Percentiles rank a stretch among this genome's conserved stretches.
Evolutionary conservation across 768 basidiomycete genomes (phyloP).

Genomic region (Daedaleopsis nitida): DNA sequence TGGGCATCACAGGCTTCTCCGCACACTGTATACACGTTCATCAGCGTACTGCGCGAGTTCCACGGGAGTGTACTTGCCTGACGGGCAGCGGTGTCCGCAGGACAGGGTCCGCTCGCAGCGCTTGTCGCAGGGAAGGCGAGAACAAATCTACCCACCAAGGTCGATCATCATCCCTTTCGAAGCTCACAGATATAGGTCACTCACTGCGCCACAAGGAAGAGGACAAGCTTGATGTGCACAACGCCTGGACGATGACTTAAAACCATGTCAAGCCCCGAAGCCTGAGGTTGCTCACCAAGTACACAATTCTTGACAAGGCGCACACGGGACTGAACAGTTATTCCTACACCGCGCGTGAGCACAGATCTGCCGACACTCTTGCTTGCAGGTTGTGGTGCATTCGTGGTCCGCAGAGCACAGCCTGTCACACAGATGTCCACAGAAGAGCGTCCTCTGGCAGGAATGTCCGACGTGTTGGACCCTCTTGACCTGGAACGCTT

Average conservation of each 20-base stretch:
- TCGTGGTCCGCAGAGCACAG: constrained; percentile 52
- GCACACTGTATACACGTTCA: constrained; percentile 50
- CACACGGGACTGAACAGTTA: constrained; percentile 55
- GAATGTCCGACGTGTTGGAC: constrained; percentile 40
- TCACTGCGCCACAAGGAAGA: constrained; percentile 69
- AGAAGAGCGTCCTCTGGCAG: constrained; percentile 55
- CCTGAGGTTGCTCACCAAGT: constrained; percentile 42
- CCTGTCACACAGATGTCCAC: constrained; percentile 54
- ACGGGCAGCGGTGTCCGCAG: constrained; percentile 71
- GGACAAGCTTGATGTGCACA: constrained; percentile 60
- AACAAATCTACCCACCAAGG: constrained; percentile 51
- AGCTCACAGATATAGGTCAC: constrained; percentile 24
- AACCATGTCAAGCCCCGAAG: neutral
- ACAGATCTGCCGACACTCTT: constrained; percentile 56
- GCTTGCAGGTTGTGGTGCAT: constrained; percentile 48
- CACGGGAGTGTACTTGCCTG: constrained; percentile 44
- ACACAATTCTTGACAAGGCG: constrained; percentile 65
- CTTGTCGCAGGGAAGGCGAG: constrained; percentile 62
- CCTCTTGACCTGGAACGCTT: neutral
- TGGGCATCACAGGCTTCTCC: constrained; percentile 64
- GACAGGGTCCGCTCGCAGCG: constrained; percentile 48
- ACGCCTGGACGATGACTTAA: constrained; percentile 35
- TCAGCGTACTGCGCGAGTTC: neutral
- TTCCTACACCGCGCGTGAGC: constrained; percentile 50
- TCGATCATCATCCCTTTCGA: neutral